Base-by-base conservation (phyloP, 179 eudicot species). In the Patellifolia procumbens region DNA sequence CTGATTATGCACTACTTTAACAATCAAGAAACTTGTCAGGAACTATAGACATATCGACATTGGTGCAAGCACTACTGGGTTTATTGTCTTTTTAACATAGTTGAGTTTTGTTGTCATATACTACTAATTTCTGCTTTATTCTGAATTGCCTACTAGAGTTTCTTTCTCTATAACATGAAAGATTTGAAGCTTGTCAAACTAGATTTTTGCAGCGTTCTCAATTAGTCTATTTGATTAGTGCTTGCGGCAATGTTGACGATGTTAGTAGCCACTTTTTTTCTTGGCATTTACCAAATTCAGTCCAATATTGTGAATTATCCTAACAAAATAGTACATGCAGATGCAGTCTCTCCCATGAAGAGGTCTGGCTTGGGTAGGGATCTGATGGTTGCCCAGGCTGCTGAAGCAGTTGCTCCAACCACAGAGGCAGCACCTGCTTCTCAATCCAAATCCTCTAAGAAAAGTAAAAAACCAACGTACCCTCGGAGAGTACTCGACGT, bases 391-490 rank as follows among this genome's bases (percentile, higher is more conserved):
- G 79, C 73, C 35, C 78, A 72, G 74, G 82, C 78, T 19, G 63
- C 82, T 24, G 82, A 82, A 82, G 80, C 59, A 45, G 64, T 53
- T 66, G 77, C 82, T 17, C 71, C 80, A 42, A 72, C 74, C 29
- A 42, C 84, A 17, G 81, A 78, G 32, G 76, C 39, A 42, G 60
- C 28, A 4, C 43, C 73, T 64, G 12, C 81, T 65, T 20, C 29
- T 68, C 48, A 58, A 74, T 1, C 78, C 42, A 68, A 73, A 74
- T 17, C 78, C 17, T 34, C 78, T 3, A 79, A 79, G 42, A 79
- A 74, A 60, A 32, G 24, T 28, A 59, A 79, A 48, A 61, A 48
- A 1, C 7, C 16, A 20, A 79, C 74, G 78, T 74, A 73, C 42
- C 82, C 82, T 58, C 67, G 81, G 31, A 79, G 68, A 69, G 46